Evolutionary conservation across 1,139 yeast species (phyloP), one percentile per base, ranked within the genome.

Genomic region (Pneumocystis jirovecii): DNA sequence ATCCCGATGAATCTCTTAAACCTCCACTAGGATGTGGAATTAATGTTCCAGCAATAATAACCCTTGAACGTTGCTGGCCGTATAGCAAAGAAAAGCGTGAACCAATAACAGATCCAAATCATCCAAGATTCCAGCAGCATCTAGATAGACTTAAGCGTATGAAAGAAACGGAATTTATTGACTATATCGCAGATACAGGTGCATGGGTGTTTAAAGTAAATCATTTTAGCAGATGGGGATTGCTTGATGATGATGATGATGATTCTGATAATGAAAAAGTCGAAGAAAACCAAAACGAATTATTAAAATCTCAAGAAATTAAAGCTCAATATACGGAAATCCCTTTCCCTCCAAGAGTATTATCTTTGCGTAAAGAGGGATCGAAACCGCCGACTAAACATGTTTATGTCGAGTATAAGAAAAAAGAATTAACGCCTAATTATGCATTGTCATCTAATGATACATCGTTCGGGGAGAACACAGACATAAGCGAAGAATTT

Each of bases 181-280:
- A 85, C 65, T 95, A 89, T 78, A 95, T 89, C 69, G 84, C 93
- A 0, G 81, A 79, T 31, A 81, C 87, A 2, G 98, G 98, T 50
- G 81, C 85, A 57, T 91, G 96, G 96, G 81, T 83, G 0, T 91
- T 91, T 74, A 79, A 79, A 70, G 97, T 93, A 1, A 85, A 87
- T 69, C 98, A 93, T 77, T 93, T 93, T 72, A 89, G 96, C 76
- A 82, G 87, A 6, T 93, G 97, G 96, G 97, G 97, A 2, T 76
- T 93, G 62, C 81, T 86, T 29, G 90, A 86, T 67, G 87, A 84
- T 37, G 86, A 86, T 67, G 87, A 84, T 37, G 86, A 83, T 66
- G 82, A 79, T 7, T 83, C 83, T 56, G 81, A 81, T 50, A 85
- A 81, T 66, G 80, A 74, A 66, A 76, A 76, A 61, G 60, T n/a